These are phyloP conservation scores for Umbelopsis ramanniana DNA, from an alignment of 192 early-diverging fungal genomes.

Conservation along the genomic window DNA sequence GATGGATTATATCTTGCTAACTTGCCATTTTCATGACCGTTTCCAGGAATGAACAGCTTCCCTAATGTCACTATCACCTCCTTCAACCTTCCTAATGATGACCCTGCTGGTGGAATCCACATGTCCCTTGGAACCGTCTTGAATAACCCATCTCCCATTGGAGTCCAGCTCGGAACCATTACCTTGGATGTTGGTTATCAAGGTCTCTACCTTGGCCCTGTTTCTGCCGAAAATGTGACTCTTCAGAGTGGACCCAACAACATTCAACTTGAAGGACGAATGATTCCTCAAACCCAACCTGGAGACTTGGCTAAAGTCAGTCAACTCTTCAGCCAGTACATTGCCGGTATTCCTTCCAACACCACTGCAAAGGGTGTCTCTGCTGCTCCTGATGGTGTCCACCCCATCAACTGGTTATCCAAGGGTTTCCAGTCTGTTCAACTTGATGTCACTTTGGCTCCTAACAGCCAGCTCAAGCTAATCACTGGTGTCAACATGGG, in stretches of 20 bases:
- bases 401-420: conserved; percentile 53
- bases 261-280: conserved; percentile 56
- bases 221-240: conserved; percentile 46
- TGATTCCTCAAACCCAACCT: conserved; percentile 54
- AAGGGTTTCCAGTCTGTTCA: conserved; percentile 54
- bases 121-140: conserved; percentile 57
- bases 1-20: conserved; percentile 30
- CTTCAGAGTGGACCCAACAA: conserved; percentile 44
- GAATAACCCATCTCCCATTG: conserved; percentile 58
- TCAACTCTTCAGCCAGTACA: conserved; percentile 57
- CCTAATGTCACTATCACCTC: conserved; percentile 50
- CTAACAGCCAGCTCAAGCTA: conserved; percentile 46
- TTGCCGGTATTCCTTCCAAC: conserved; percentile 49
- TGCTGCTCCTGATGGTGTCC: conserved; percentile 53
- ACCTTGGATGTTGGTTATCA: conserved; percentile 53
- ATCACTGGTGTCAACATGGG: conserved; percentile 58
- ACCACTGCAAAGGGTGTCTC: conserved; percentile 55
- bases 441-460: conserved; percentile 54
- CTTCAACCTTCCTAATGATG: conserved; percentile 58
- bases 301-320: conserved; percentile 49
- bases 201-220: conserved; percentile 50
- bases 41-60: conserved; percentile 59
- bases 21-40: not conserved
- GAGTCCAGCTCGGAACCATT: conserved; percentile 60
- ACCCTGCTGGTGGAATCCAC: conserved; percentile 59